Base-by-base conservation (phyloP, 371 early-diverging fungal genomes). In the Rhizopus arrhizus region DNA sequence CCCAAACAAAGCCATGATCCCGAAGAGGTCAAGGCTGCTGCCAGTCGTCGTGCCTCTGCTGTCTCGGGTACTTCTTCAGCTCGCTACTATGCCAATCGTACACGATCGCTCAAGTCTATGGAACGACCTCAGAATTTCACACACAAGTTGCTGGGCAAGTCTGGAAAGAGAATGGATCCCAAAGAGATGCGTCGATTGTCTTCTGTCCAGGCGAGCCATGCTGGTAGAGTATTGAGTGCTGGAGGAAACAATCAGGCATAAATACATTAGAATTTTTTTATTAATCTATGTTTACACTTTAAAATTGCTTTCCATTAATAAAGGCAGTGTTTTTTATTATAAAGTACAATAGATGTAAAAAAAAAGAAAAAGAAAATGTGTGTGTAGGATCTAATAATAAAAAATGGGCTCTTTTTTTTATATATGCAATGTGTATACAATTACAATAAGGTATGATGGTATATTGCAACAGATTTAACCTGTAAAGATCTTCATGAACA, bases 401-500 rank as follows among this genome's bases (percentile, higher is more conserved):
- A 40, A 22, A 22, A 22, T 22, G 22, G 22, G 22, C 22, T 22
- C 22, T 22, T 22, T 22, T 38, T 3, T 13, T 38, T 38, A 11
- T 38, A 11, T 13, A 38, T 38, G 40, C 40, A 38, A 38, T 38
- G 22, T 22, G 22, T 22, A 38, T 38, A 38, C 40, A 38, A 38
- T 38, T 38, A 38, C 22, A 48, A 48, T 28, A 22, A 48, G 29
- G 28, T n/a, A 10, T 5, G 12, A 43, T 11, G n/a, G 43, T n/a
- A 13, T 5, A 48, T 10, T 45, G 16, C 7, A 45, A 38, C 8
- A 11, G 40, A 11, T 56, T 56, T 73, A 78, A 35, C 75, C 74
- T 52, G 70, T 74, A 55, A 80, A 80, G 28, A 80, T 71, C 48
- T 70, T 69, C 64, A 87, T 78, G 42, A 91, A 66, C 57, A 95